A percentile compares a stretch with the other conserved stretches of the same genome.
phyloP scores from a whole-genome alignment of 345 rosid genomes.

The Salix brachista region DNA sequence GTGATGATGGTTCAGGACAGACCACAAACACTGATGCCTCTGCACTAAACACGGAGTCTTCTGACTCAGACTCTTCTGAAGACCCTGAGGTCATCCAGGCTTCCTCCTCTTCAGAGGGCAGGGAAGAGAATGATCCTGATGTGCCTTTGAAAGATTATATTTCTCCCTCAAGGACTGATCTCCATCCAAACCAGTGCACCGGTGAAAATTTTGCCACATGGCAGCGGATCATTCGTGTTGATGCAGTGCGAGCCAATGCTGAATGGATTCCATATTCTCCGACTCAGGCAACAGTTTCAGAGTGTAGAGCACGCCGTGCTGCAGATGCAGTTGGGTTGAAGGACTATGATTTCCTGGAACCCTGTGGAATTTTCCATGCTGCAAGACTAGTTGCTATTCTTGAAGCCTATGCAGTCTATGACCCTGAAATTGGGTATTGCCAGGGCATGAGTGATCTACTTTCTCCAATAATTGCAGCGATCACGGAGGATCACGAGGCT shows the following conservation, averaged over 20 bases:
- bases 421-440: constrained; percentile 94
- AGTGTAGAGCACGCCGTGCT: constrained; percentile 49
- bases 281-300: constrained; percentile 60
- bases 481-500: constrained; percentile 82
- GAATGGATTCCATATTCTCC: constrained; percentile 70
- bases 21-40: constrained; percentile 51
- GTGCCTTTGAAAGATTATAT: constrained; percentile 22
- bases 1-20: constrained; percentile 41
- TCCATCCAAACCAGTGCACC: constrained; percentile 19
- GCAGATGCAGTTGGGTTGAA: constrained; percentile 77
- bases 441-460: constrained; percentile 99
- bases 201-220: constrained; percentile 73
- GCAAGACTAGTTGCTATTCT: constrained; percentile 87
- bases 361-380: constrained; percentile 80
- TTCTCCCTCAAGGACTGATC: constrained; percentile 38
- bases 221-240: constrained; percentile 93
- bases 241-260: constrained; percentile 88
- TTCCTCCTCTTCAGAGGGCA: constrained; percentile 39
- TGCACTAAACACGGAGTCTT: constrained; percentile 56
- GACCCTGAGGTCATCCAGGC: constrained; percentile 54
- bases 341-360: constrained; percentile 75
- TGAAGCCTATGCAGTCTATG: constrained; percentile 87
- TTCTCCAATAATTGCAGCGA: constrained; percentile 75
- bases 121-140: constrained; percentile 39
- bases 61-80: constrained; percentile 77